Percentiles rank a stretch among this genome's conserved stretches.
Conservation (phyloP, 257 asterid species). For the Lycium ferocissimum region DNA sequence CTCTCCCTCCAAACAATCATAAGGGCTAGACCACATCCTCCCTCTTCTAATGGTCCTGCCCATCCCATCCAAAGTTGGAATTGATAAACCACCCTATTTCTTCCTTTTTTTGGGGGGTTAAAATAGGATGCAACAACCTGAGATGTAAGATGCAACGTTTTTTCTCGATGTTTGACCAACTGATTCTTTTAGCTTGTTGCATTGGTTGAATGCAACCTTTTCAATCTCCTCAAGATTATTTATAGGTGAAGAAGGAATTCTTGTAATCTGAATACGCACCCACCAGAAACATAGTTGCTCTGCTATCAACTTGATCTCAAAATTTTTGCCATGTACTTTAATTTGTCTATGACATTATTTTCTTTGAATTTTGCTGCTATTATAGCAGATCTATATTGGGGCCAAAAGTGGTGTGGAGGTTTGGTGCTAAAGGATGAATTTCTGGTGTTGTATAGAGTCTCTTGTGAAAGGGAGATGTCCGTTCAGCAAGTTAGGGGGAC, state of each 20-base stretch:
- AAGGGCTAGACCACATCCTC: constrained; percentile 19
- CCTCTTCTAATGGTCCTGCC: background rate
- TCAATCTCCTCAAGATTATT: background rate
- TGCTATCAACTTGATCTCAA: background rate
- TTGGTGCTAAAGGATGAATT: too few species aligned
- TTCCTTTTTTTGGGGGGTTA: background rate
- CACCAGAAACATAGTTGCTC: constrained; percentile 9
- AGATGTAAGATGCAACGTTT: background rate
- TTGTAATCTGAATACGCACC: background rate
- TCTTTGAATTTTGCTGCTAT: background rate
- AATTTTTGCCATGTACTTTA: background rate
- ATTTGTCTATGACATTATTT: constrained; percentile 10
- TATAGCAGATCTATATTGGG: background rate
- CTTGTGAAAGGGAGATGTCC: too few species aligned
- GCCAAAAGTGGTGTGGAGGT: too few species aligned
- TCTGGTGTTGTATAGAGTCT: too few species aligned
- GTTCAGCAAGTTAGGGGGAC: too few species aligned
- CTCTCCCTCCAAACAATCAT: background rate
- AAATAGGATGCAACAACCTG: background rate
- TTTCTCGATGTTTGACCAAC: background rate
- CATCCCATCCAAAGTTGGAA: constrained; percentile 8
- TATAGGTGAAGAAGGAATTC: background rate
- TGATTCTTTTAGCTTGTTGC: background rate
- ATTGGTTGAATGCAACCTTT: constrained; percentile 17
- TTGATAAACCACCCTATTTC: constrained; percentile 9